phyloP scores from a whole-genome alignment of 306 rosid species.

The Canavalia ensiformis region DNA sequence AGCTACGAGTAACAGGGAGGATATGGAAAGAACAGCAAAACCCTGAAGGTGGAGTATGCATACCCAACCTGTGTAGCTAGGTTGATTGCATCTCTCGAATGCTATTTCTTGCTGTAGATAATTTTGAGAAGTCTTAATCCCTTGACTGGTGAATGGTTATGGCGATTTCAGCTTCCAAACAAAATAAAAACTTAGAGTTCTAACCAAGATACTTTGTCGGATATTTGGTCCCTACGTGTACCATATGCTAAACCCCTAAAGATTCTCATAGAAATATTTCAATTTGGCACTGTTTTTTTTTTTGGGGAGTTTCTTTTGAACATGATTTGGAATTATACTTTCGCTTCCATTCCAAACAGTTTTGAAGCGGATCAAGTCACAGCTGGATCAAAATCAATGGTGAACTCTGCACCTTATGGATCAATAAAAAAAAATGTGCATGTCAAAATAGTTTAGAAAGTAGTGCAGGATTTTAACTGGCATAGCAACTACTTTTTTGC shows the following conservation, averaged over 20 bases:
- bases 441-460: background rate
- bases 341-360: background rate
- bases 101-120: constrained; percentile 50
- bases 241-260: constrained; percentile 34
- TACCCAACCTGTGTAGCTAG: constrained; percentile 69
- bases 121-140: constrained; percentile 25
- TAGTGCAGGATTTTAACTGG: background rate
- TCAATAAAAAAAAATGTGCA: background rate
- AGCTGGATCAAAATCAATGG: background rate
- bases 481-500: background rate
- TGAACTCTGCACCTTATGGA: background rate
- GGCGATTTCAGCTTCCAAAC: constrained; percentile 47
- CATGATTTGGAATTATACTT: background rate
- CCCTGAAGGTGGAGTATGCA: constrained; percentile 68
- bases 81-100: constrained; percentile 45
- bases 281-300: constrained; percentile 25
- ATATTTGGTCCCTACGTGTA: constrained; percentile 30
- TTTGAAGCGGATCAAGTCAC: background rate
- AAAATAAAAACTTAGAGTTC: constrained; percentile 36
- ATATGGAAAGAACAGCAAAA: constrained; percentile 85
- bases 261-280: background rate
- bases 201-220: constrained; percentile 43
- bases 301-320: background rate
- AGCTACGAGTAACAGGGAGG: constrained; percentile 77
- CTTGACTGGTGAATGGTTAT: constrained; percentile 44